These are phyloP conservation scores for Mixia osmundae DNA, from an alignment of 1,284 basidiomycete genomes.

Conservation along the genomic window DNA sequence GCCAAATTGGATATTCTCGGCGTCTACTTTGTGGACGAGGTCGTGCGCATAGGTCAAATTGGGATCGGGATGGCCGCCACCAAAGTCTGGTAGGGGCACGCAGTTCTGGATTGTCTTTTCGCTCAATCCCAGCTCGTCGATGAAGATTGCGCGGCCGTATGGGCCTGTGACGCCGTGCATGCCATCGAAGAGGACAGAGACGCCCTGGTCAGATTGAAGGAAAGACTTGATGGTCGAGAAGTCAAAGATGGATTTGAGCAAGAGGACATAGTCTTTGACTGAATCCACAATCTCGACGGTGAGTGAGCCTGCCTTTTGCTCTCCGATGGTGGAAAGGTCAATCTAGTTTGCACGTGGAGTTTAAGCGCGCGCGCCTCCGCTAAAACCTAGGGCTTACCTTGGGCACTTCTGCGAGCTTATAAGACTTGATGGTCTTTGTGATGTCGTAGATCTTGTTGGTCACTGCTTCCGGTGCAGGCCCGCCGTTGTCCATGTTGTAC, in stretches of 20 bases:
- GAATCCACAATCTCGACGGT: slow-evolving; percentile 84
- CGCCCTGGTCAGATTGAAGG: slow-evolving; percentile 37
- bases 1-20: slow-evolving; percentile 67
- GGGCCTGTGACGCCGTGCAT: slow-evolving; percentile 93
- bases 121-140: slow-evolving; percentile 58
- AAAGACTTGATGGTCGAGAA: slow-evolving; percentile 78
- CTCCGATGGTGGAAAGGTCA: slow-evolving; percentile 63
- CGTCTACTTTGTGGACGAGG: slow-evolving; percentile 78
- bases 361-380: not conserved
- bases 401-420: slow-evolving; percentile 60
- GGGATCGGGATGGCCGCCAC: slow-evolving; percentile 90
- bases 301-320: slow-evolving; percentile 53
- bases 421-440: slow-evolving; percentile 62
- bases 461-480: slow-evolving; percentile 81
- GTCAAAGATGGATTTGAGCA: slow-evolving; percentile 80
- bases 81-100: slow-evolving; percentile 75
- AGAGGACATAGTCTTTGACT: slow-evolving; percentile 62
- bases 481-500: slow-evolving; percentile 92
- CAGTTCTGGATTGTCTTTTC: slow-evolving; percentile 64
- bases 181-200: slow-evolving; percentile 79
- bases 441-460: slow-evolving; percentile 83
- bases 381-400: slow-evolving; percentile 31
- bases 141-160: slow-evolving; percentile 72
- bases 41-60: slow-evolving; percentile 94
- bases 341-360: slow-evolving; percentile 28